phyloP scores from a whole-genome alignment of 768 basidiomycete species.

The Neoboletus brunneissimus region DNA sequence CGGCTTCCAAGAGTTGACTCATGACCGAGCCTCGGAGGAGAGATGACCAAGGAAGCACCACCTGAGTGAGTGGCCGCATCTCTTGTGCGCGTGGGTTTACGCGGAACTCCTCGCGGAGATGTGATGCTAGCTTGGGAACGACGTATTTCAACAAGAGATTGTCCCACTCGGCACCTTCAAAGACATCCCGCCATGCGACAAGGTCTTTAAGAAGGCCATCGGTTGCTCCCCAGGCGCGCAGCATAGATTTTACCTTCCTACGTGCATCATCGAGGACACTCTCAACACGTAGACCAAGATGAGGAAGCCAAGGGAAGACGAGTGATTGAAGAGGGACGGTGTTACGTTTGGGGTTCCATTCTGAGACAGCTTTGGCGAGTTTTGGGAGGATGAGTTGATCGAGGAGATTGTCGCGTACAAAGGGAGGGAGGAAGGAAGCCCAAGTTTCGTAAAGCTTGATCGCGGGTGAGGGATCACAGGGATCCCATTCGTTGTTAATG shows the following conservation, averaged over 20 bases:
- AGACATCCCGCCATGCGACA: conserved; percentile 81
- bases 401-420: conserved; percentile 91
- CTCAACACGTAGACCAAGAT: conserved; percentile 80
- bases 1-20: conserved; percentile 79
- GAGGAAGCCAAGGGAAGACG: conserved; percentile 94
- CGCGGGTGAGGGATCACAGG: conserved; percentile 67
- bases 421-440: conserved; percentile 82
- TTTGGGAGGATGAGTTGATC: conserved; percentile 96
- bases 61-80: conserved; percentile 70
- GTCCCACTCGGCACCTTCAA: conserved; percentile 84
- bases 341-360: conserved; percentile 72
- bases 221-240: conserved; percentile 70
- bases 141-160: conserved; percentile 85
- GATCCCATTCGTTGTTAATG: conserved; percentile 94
- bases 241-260: conserved; percentile 75
- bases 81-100: conserved; percentile 91
- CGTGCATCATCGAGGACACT: conserved; percentile 83
- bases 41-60: conserved; percentile 71
- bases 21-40: conserved; percentile 76
- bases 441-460: conserved; percentile 86
- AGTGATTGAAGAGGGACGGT: conserved; percentile 67
- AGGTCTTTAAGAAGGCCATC: conserved; percentile 80
- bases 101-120: conserved; percentile 80
- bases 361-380: conserved; percentile 74
- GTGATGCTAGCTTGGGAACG: conserved; percentile 84